phyloP scores from a whole-genome alignment of 1,284 basidiomycete genomes.

The Cutaneotrichosporon dermatis region DNA sequence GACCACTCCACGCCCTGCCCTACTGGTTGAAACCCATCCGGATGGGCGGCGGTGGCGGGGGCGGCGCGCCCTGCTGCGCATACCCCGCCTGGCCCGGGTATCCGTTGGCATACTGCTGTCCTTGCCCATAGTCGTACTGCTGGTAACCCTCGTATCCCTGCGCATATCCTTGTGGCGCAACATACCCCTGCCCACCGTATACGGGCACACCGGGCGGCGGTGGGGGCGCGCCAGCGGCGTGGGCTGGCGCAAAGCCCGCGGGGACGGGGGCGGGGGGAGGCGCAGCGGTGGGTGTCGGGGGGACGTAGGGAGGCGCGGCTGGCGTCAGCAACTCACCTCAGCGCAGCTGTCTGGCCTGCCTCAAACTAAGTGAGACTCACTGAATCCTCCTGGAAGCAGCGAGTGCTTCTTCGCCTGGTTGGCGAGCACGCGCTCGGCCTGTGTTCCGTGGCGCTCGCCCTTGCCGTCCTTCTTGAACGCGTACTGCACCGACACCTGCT shows the following conservation, averaged over 20 bases:
- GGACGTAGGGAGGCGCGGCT: constrained; percentile 27
- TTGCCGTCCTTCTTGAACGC: constrained; percentile 99
- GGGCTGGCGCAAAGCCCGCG: constrained; percentile 49
- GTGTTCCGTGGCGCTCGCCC: constrained; percentile 92
- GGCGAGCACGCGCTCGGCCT: constrained; percentile 89
- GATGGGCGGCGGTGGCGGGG: constrained; percentile 40
- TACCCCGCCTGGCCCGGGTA: not conserved
- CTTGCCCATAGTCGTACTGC: constrained; percentile 21
- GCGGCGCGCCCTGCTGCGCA: constrained; percentile 18
- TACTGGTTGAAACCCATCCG: constrained; percentile 40
- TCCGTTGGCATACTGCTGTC: not conserved
- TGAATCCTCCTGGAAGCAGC: constrained; percentile 3
- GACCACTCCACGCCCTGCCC: not conserved
- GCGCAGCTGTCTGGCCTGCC: too few relatives aligned
- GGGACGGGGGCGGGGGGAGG: constrained; percentile 26
- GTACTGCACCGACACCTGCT: constrained; percentile 91
- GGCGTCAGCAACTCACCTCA: not conserved
- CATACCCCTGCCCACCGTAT: constrained; percentile 14
- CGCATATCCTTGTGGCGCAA: constrained; percentile 2
- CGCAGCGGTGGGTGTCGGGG: constrained; percentile 41
- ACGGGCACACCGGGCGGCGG: constrained; percentile 10
- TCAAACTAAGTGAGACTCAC: too few relatives aligned
- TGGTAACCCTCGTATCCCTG: constrained; percentile 16
- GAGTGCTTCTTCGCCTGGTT: constrained; percentile 70
- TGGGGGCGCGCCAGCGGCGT: constrained; percentile 20